phyloP scores from a whole-genome alignment of 805 yeast species.

The Wickerhamomyces silvicola region DNA sequence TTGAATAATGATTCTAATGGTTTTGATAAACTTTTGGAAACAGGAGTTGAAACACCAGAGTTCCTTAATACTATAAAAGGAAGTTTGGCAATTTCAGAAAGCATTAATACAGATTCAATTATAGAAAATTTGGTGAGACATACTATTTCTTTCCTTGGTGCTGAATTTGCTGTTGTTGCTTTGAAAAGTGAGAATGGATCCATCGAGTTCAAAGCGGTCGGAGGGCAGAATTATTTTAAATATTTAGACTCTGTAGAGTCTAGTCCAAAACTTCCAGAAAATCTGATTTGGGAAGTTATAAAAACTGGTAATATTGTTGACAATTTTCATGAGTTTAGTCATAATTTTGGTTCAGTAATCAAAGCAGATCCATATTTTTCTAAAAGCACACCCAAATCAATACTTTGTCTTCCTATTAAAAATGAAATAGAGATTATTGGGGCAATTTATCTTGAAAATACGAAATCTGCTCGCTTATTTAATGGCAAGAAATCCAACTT shows the following conservation, averaged over 20 bases:
- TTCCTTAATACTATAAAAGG: conserved; percentile 35
- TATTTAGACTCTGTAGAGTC: conserved; percentile 34
- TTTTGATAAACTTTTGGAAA: conserved; percentile 1
- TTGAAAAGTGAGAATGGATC: conserved; percentile 24
- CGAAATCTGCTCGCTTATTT: conserved; percentile 22
- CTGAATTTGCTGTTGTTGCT: conserved; percentile 28
- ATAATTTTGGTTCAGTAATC: conserved; percentile 27
- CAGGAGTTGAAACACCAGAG: conserved; percentile 10
- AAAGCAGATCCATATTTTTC: conserved; percentile 36
- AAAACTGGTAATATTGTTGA: conserved; percentile 31
- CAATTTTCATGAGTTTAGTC: conserved; percentile 28
- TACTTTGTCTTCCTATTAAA: conserved; percentile 40
- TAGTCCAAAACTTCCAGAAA: conserved; percentile 37
- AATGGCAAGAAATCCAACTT: conserved; percentile 32
- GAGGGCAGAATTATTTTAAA: conserved; percentile 24
- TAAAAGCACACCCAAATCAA: conserved; percentile 27
- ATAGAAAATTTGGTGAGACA: conserved; percentile 32
- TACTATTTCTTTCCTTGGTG: conserved; percentile 31
- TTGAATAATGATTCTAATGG: conserved; percentile 15
- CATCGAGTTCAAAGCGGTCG: conserved; percentile 26
- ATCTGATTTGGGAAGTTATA: conserved; percentile 32
- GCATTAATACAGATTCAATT: conserved; percentile 32
- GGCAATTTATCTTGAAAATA: conserved; percentile 38
- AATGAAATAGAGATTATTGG: conserved; percentile 37
- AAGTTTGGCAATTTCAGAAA: conserved; percentile 44